These are phyloP conservation scores for Aspergillus sp. DNA, from an alignment of 2,329 filamentous ascomycete genomes.

Conservation along the genomic window DNA sequence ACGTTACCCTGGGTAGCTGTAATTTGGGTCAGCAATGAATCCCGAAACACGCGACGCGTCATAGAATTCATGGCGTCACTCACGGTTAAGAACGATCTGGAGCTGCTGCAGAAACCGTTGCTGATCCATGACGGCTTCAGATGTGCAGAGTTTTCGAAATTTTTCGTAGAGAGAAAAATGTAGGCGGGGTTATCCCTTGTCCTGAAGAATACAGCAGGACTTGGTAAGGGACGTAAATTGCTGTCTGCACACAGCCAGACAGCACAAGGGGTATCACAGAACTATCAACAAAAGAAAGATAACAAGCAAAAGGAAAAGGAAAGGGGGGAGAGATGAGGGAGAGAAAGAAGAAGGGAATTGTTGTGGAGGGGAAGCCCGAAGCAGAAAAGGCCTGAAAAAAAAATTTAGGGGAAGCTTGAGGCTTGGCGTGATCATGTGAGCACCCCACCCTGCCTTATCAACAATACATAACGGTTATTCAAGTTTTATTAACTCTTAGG, in stretches of 20 bases:
- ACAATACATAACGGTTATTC: too few relatives aligned
- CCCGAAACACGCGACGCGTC: background rate
- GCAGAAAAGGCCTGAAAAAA: constrained; percentile 10
- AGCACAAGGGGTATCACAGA: constrained; percentile 35
- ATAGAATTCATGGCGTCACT: constrained; percentile 40
- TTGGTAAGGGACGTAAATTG: constrained; percentile 24
- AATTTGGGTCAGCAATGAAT: constrained; percentile 18
- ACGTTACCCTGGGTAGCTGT: constrained; percentile 84
- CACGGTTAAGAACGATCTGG: constrained; percentile 83
- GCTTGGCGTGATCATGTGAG: constrained; percentile 10
- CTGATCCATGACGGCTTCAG: constrained; percentile 63
- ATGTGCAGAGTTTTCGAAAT: background rate
- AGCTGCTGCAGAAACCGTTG: constrained; percentile 83
- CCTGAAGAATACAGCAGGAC: constrained; percentile 14
- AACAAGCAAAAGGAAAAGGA: constrained; percentile 20
- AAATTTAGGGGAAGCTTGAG: constrained; percentile 13
- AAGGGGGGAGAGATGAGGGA: constrained; percentile 17
- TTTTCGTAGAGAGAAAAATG: constrained; percentile 6
- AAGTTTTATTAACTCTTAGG: too few relatives aligned
- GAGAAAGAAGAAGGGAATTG: constrained; percentile 19
- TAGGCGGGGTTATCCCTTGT: constrained; percentile 17
- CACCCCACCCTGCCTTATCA: background rate
- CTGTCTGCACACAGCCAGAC: constrained; percentile 32
- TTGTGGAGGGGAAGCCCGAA: constrained; percentile 12
- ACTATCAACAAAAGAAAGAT: constrained; percentile 26